A percentile compares a stretch with the other conserved stretches of the same genome.
phyloP scores from a whole-genome alignment of 2,329 filamentous ascomycete species.

The Claviceps sp. region DNA sequence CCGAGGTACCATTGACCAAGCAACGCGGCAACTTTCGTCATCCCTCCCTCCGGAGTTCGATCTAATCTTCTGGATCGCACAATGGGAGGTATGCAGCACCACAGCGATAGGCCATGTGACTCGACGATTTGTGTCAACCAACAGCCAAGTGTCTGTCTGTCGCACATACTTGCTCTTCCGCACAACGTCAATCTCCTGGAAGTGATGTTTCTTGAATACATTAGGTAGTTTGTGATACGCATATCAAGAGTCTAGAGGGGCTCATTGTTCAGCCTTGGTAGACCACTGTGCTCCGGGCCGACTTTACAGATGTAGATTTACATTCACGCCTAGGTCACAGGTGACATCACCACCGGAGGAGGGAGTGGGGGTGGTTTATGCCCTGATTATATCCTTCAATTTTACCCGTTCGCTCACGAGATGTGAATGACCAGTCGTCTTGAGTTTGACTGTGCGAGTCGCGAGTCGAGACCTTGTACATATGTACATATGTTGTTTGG shows the following conservation, averaged over 20 bases:
- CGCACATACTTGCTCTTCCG: not conserved
- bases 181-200: not conserved
- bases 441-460: too few relatives aligned
- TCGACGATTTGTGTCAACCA: not conserved
- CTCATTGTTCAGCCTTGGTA: not conserved
- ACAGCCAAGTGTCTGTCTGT: not conserved
- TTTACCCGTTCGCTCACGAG: not conserved
- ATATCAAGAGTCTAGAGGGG: not conserved
- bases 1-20: not conserved
- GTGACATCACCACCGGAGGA: not conserved
- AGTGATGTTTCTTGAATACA: too few relatives aligned
- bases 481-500: too few relatives aligned
- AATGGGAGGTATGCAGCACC: not conserved
- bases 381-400: not conserved
- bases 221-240: not conserved
- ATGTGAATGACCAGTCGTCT: not conserved
- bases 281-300: too few relatives aligned
- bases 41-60: not conserved
- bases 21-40: not conserved
- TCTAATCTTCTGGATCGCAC: not conserved
- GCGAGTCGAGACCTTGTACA: not conserved
- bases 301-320: too few relatives aligned
- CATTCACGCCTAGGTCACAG: not conserved
- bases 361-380: not conserved
- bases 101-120: not conserved